Evolutionary conservation across 306 rosid species (phyloP).

Genomic region (Sphenostylis stenocarpa): DNA sequence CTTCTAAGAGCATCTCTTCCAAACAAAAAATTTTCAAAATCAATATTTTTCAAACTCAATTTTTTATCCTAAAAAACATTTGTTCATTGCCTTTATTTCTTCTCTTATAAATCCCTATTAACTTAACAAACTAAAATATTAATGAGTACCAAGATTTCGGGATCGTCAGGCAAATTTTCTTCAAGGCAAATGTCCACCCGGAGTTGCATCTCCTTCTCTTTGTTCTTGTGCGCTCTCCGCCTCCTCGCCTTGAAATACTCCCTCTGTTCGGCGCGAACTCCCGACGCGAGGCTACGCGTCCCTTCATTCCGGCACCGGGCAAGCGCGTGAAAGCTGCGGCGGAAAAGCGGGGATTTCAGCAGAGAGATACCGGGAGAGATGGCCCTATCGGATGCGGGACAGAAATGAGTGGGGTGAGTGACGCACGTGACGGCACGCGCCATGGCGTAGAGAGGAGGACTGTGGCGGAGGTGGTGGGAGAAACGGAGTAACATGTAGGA

Average conservation of each 20-base stretch:
- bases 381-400: neutral
- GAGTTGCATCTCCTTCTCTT: slow-evolving; percentile 63
- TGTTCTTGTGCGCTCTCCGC: slow-evolving; percentile 49
- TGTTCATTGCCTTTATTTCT: too few species aligned
- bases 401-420: slow-evolving; percentile 26
- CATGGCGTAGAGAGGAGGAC: slow-evolving; percentile 45
- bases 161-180: slow-evolving; percentile 75
- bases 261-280: slow-evolving; percentile 45
- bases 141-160: slow-evolving; percentile 59
- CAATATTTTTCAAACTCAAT: too few species aligned
- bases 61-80: too few species aligned
- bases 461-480: slow-evolving; percentile 41
- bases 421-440: slow-evolving; percentile 51
- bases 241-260: slow-evolving; percentile 66
- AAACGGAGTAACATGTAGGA: slow-evolving; percentile 48
- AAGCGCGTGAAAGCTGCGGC: slow-evolving; percentile 37
- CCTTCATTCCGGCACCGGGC: slow-evolving; percentile 29
- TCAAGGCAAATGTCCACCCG: slow-evolving; percentile 66
- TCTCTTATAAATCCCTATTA: too few species aligned
- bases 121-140: too few species aligned
- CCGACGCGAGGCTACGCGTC: slow-evolving; percentile 25
- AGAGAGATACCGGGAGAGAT: neutral
- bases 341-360: slow-evolving; percentile 30
- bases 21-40: too few species aligned
- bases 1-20: neutral